Conservation (phyloP, 163 green algal genomes). For the Scenedesmus sp. region DNA sequence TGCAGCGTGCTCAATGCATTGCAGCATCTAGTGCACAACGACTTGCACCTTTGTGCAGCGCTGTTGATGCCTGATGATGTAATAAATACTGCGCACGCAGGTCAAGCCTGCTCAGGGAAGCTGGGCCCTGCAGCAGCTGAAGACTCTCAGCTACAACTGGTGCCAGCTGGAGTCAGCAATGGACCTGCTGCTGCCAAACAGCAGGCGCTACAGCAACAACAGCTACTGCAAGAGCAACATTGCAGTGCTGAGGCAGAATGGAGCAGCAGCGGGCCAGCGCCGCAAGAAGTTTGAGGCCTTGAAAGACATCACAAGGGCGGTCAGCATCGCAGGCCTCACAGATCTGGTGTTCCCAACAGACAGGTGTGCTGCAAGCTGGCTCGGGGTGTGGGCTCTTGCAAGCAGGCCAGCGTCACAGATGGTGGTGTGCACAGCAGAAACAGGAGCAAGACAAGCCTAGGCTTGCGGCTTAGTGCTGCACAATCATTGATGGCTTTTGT, state of each 20-base stretch:
- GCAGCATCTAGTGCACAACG: no score
- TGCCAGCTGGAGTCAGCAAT: slow-evolving; percentile 26
- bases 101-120: neutral
- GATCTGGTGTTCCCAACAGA: slow-evolving; percentile 25
- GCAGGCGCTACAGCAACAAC: slow-evolving; percentile 5
- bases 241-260: neutral
- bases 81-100: neutral
- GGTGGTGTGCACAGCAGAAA: neutral
- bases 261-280: neutral
- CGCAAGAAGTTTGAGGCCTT: neutral
- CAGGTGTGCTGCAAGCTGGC: neutral
- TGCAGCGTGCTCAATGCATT: neutral
- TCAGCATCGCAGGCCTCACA: neutral
- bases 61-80: no score
- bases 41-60: no score
- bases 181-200: slow-evolving; percentile 20
- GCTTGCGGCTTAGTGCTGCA: neutral
- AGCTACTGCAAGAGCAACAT: slow-evolving; percentile 42
- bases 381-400: neutral
- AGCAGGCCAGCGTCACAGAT: neutral
- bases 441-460: neutral
- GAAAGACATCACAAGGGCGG: neutral
- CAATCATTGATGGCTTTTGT: neutral
- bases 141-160: slow-evolving; percentile 33
- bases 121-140: slow-evolving; percentile 25